Conservation (phyloP, 1,139 yeast genomes). For the Candida gigantensis region DNA sequence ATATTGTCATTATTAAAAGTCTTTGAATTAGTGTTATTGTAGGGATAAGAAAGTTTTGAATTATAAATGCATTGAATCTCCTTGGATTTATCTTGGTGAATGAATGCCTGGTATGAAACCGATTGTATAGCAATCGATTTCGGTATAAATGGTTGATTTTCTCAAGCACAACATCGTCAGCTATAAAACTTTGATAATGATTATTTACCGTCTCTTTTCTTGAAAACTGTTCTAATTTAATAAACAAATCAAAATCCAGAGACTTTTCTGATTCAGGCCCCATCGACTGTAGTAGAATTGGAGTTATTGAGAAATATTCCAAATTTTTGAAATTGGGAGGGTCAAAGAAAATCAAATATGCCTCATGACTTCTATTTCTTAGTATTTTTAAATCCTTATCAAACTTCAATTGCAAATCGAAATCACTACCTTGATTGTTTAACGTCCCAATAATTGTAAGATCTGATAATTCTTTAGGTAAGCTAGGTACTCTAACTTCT, state of each 20-base stretch:
- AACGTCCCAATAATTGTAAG: constrained; percentile 25
- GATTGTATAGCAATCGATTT: constrained; percentile 19
- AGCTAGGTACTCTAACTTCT: constrained; percentile 5
- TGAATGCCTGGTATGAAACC: constrained; percentile 1
- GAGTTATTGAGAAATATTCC: constrained; percentile 78
- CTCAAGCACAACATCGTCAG: constrained; percentile 34
- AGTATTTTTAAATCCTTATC: constrained; percentile 4
- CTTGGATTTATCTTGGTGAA: background rate
- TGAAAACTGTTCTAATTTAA: constrained; percentile 9
- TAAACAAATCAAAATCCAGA: constrained; percentile 7
- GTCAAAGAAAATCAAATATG: constrained; percentile 57
- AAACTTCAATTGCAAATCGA: constrained; percentile 15
- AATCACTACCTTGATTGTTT: constrained; percentile 8
- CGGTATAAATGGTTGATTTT: constrained; percentile 34
- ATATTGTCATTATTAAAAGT: constrained; percentile 22
- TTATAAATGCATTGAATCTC: background rate
- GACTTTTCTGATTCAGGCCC: constrained; percentile 14
- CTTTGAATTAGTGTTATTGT: constrained; percentile 21
- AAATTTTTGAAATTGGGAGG: constrained; percentile 75
- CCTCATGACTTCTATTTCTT: constrained; percentile 6
- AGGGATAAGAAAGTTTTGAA: constrained; percentile 11
- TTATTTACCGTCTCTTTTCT: constrained; percentile 11
- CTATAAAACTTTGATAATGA: constrained; percentile 14
- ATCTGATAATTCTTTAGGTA: constrained; percentile 17
- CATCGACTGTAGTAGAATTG: constrained; percentile 67